Conservation (phyloP, 495 filamentous ascomycete species). For the Trichodelitschia bisporula region DNA sequence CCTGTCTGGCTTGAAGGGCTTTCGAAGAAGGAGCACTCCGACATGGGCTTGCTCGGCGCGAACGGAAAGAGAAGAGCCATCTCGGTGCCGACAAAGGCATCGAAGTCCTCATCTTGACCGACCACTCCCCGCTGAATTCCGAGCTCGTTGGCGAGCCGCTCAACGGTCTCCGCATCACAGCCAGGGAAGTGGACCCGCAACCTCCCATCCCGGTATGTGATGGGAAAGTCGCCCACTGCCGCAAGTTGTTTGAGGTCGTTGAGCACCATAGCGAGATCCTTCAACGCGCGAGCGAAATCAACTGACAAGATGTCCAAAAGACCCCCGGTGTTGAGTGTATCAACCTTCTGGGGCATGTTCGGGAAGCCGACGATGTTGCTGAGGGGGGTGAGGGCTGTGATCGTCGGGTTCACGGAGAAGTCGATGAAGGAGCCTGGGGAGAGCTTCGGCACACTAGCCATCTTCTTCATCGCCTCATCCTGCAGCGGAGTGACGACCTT, state of each 20-base stretch:
- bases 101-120: slow-evolving; percentile 39
- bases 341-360: slow-evolving; percentile 4
- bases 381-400: slow-evolving; percentile 54
- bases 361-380: slow-evolving; percentile 14
- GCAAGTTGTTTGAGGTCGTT: slow-evolving; percentile 60
- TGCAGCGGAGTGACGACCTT: slow-evolving; percentile 42
- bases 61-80: slow-evolving; percentile 71
- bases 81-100: slow-evolving; percentile 17
- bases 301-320: slow-evolving; percentile 63
- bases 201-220: slow-evolving; percentile 27
- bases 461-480: slow-evolving; percentile 37
- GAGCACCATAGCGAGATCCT: slow-evolving; percentile 55
- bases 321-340: slow-evolving; percentile 48
- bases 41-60: slow-evolving; percentile 30
- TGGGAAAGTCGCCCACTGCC: slow-evolving; percentile 57
- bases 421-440: slow-evolving; percentile 59
- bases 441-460: slow-evolving; percentile 25
- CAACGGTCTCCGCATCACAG: slow-evolving; percentile 65
- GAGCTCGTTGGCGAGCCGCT: slow-evolving; percentile 66
- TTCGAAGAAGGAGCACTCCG: slow-evolving; percentile 11
- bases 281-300: slow-evolving; percentile 71
- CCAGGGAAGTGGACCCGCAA: slow-evolving; percentile 75
- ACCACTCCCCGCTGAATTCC: slow-evolving; percentile 55
- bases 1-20: slow-evolving; percentile 19
- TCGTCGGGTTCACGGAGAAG: slow-evolving; percentile 65